A percentile compares a stretch with the other conserved stretches of the same genome.
These are phyloP conservation scores for Beta vulgaris DNA, from an alignment of 148 eudicot genomes.

Conservation along the genomic window DNA sequence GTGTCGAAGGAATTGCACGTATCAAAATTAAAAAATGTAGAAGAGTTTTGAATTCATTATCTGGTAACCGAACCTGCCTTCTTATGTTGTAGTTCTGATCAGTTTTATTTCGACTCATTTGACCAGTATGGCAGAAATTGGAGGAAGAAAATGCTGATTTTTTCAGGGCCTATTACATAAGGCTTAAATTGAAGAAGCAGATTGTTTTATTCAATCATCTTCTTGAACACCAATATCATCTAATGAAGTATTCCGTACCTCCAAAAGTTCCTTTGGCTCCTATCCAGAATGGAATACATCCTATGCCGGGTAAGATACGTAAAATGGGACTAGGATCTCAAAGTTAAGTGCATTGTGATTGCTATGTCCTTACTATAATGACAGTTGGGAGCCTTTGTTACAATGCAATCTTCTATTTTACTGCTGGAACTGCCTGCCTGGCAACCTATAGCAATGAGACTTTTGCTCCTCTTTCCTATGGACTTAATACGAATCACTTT, in stretches of 20 bases:
- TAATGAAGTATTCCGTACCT: conserved; percentile 76
- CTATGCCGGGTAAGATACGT: conserved; percentile 71
- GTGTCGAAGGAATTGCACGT: too few species aligned
- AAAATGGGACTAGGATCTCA: neutral
- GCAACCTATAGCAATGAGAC: neutral
- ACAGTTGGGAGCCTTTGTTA: neutral
- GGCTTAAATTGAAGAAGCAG: conserved; percentile 97
- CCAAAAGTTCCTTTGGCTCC: conserved; percentile 91
- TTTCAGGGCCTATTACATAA: conserved; percentile 89
- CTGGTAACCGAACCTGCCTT: neutral
- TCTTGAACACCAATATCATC: conserved; percentile 85
- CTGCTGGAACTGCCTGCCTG: neutral
- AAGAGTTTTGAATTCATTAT: neutral
- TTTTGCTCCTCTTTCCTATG: neutral
- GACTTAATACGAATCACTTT: too few species aligned
- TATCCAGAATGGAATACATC: conserved; percentile 87
- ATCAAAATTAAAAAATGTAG: too few species aligned
- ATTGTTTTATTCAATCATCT: conserved; percentile 86
- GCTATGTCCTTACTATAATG: neutral
- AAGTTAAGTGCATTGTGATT: neutral
- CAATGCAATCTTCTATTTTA: neutral
- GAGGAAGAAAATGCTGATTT: conserved; percentile 99
- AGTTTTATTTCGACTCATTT: conserved; percentile 9
- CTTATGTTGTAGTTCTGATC: conserved; percentile 19
- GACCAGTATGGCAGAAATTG: conserved; percentile 94